Percentiles rank a stretch among this genome's conserved stretches.
Evolutionary conservation across 495 filamentous ascomycete genomes (phyloP).

Genomic region (Penicillium nucicola): DNA sequence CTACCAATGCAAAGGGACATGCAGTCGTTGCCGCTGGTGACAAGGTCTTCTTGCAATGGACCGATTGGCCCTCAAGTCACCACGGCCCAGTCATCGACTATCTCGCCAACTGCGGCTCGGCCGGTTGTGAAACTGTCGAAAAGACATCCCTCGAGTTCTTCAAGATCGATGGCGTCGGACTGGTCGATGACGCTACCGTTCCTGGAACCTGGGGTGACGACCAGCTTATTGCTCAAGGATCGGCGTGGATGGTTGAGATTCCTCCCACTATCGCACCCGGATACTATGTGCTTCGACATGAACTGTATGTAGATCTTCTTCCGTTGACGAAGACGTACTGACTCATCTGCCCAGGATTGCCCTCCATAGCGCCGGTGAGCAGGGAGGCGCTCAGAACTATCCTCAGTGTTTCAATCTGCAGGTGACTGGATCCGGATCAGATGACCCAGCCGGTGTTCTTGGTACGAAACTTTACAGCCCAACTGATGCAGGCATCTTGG

Average conservation of each 20-base stretch:
- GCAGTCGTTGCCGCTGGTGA: constrained; percentile 53
- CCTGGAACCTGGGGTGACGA: constrained; percentile 66
- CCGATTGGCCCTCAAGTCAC: constrained; percentile 62
- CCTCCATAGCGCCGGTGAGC: constrained; percentile 56
- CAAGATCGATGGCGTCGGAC: constrained; percentile 66
- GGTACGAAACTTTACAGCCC: constrained; percentile 58
- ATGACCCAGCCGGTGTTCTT: constrained; percentile 50
- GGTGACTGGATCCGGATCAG: constrained; percentile 60
- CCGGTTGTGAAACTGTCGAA: constrained; percentile 59
- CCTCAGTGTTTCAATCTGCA: constrained; percentile 73
- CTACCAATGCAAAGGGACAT: constrained; percentile 48
- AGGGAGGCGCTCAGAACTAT: constrained; percentile 70
- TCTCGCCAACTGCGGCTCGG: constrained; percentile 65
- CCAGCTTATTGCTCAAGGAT: constrained; percentile 59
- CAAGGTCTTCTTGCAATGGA: constrained; percentile 59
- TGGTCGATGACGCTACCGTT: constrained; percentile 43
- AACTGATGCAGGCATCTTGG: constrained; percentile 58
- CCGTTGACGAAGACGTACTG: neutral
- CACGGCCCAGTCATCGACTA: constrained; percentile 71
- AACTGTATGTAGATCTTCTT: constrained; percentile 22
- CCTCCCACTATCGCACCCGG: constrained; percentile 59
- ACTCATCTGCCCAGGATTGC: constrained; percentile 52
- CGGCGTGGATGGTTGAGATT: constrained; percentile 64
- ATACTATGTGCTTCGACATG: constrained; percentile 76
- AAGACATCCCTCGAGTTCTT: constrained; percentile 64